These are phyloP conservation scores for Protomyces inouyei DNA, from an alignment of 1,139 yeast genomes.

Conservation along the genomic window DNA sequence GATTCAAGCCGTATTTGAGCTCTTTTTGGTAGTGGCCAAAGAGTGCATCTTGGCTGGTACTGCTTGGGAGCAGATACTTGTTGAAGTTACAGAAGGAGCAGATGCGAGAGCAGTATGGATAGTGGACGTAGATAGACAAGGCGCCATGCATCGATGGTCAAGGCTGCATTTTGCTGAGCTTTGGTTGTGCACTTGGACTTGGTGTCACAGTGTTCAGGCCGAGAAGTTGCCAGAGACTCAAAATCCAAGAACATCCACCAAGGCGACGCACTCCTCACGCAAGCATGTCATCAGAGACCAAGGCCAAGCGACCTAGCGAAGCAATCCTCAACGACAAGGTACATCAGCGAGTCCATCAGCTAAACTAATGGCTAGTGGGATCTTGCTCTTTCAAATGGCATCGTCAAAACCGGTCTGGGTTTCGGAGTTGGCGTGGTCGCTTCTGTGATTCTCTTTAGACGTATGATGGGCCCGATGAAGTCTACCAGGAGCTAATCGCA, in stretches of 20 bases:
- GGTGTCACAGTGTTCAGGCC: neutral
- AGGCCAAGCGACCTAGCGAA: slow-evolving; percentile 48
- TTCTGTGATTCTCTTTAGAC: slow-evolving; percentile 82
- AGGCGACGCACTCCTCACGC: neutral
- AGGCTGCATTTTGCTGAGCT: neutral
- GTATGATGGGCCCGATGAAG: slow-evolving; percentile 38
- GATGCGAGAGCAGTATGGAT: slow-evolving; percentile 19
- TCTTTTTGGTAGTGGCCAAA: neutral
- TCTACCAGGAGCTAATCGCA: neutral
- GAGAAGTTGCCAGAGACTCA: neutral
- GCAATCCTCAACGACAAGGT: slow-evolving; percentile 71
- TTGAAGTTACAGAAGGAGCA: slow-evolving; percentile 26
- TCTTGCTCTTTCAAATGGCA: slow-evolving; percentile 85
- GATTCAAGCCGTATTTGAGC: neutral
- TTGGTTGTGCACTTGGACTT: neutral
- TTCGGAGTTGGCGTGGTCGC: slow-evolving; percentile 94
- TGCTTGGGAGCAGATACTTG: slow-evolving; percentile 10
- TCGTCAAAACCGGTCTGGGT: slow-evolving; percentile 96
- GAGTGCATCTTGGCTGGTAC: neutral
- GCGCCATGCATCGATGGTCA: neutral
- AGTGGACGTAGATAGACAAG: slow-evolving; percentile 23
- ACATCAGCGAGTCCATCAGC: slow-evolving; percentile 21
- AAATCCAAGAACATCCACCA: neutral
- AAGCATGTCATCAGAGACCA: neutral
- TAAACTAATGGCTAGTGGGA: slow-evolving; percentile 60